These are phyloP conservation scores for Neonectria magnoliae DNA, from an alignment of 2,329 filamentous ascomycete genomes.

Conservation along the genomic window DNA sequence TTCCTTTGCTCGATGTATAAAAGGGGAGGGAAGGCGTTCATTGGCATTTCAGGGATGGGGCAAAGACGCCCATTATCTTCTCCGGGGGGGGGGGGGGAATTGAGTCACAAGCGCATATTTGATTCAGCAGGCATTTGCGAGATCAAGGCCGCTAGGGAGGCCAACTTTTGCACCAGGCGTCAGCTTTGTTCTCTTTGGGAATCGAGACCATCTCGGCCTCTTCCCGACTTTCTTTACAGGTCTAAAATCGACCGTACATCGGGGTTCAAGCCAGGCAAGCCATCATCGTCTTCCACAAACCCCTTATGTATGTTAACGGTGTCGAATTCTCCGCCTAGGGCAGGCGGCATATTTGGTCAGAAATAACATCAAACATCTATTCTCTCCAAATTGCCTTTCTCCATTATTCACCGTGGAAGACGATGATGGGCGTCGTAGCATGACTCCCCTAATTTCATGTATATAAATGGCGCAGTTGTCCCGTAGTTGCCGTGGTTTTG, in stretches of 20 bases:
- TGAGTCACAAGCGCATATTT: conserved; percentile 44
- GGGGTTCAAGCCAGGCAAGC: conserved; percentile 65
- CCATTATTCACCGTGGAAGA: conserved; percentile 61
- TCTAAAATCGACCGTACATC: conserved; percentile 34
- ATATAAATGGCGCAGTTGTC: conserved; percentile 52
- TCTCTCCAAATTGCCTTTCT: conserved; percentile 48
- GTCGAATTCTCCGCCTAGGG: conserved; percentile 45
- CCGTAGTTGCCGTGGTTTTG: conserved; percentile 38
- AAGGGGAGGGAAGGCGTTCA: conserved; percentile 42
- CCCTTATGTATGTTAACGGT: conserved; percentile 73
- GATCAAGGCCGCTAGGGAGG: conserved; percentile 42
- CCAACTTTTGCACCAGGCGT: conserved; percentile 46
- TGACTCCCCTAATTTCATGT: conserved; percentile 55
- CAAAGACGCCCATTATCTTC: conserved; percentile 38
- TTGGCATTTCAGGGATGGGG: conserved; percentile 40
- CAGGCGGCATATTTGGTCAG: conserved; percentile 51
- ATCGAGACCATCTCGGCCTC: conserved; percentile 37
- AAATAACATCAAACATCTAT: conserved; percentile 54
- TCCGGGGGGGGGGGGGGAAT: conserved; percentile 40
- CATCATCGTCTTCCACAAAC: conserved; percentile 75
- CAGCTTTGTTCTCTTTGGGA: conserved; percentile 43
- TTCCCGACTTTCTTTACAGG: conserved; percentile 34
- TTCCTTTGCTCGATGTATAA: conserved; percentile 36
- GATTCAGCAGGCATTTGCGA: conserved; percentile 47
- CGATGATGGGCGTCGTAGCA: conserved; percentile 70